Evolutionary conservation across 2,329 filamentous ascomycete species (phyloP).

Genomic region (Aspergillus jensenii): DNA sequence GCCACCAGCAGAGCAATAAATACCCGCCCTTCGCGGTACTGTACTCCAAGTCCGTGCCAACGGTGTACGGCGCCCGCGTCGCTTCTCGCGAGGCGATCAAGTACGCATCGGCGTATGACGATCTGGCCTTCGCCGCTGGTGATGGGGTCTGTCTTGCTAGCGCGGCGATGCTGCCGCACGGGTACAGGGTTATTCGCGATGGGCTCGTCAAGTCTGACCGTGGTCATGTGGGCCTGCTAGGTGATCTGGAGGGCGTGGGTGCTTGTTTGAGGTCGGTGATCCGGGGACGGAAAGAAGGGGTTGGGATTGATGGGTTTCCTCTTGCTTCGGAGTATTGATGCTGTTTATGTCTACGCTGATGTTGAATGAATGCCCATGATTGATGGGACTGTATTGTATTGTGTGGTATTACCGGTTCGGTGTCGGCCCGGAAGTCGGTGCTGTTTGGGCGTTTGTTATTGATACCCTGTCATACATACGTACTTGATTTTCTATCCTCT

Average conservation of each 20-base stretch:
- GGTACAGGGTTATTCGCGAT: conserved; percentile 71
- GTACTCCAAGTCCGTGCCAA: conserved; percentile 84
- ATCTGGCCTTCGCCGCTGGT: conserved; percentile 80
- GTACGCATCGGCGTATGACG: conserved; percentile 76
- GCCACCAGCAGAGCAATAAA: conserved; percentile 62
- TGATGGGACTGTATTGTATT: background rate
- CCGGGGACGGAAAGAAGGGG: conserved; percentile 67
- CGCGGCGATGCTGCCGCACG: conserved; percentile 79
- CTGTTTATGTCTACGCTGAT: background rate
- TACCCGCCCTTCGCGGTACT: conserved; percentile 83
- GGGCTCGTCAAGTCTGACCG: conserved; percentile 77
- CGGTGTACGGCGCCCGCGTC: conserved; percentile 79
- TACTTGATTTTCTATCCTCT: too few species aligned
- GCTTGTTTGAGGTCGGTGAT: conserved; percentile 68
- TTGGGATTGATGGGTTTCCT: conserved; percentile 58
- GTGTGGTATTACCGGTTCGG: background rate
- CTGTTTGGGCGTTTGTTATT: background rate
- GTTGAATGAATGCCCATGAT: background rate
- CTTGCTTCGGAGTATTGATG: background rate
- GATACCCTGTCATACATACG: background rate
- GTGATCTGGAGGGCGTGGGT: conserved; percentile 79
- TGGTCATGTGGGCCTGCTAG: conserved; percentile 83
- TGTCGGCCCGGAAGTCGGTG: background rate
- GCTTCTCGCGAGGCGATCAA: conserved; percentile 70
- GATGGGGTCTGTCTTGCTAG: conserved; percentile 86